phyloP scores from a whole-genome alignment of 2,329 filamentous ascomycete genomes.

The Neurospora sp. region DNA sequence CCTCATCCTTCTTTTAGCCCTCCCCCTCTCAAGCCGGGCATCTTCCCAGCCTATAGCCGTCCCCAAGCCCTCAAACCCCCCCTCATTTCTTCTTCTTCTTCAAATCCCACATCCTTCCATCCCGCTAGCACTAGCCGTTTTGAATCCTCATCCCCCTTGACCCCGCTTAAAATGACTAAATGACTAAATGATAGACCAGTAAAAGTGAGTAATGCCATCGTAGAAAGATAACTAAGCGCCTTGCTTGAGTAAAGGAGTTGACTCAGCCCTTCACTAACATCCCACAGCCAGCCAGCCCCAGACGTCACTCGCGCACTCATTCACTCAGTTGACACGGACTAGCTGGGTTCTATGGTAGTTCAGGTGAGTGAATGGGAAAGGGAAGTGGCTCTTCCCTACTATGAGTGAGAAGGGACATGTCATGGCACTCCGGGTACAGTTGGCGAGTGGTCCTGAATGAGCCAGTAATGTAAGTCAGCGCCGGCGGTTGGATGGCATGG shows the following conservation, averaged over 20 bases:
- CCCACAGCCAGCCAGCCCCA: background rate
- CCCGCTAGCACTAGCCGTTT: background rate
- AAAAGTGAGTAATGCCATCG: background rate
- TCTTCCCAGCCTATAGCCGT: background rate
- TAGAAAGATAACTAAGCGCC: background rate
- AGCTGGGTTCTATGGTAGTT: no score
- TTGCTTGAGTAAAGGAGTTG: background rate
- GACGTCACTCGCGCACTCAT: background rate
- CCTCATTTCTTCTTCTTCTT: background rate
- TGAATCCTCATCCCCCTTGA: background rate
- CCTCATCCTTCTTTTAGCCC: background rate
- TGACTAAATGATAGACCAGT: background rate
- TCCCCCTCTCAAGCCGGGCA: background rate
- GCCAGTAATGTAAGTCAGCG: background rate
- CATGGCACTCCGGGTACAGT: background rate
- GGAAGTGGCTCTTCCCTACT: background rate
- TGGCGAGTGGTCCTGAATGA: background rate
- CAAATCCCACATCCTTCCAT: background rate
- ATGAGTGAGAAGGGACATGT: background rate
- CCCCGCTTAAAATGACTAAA: background rate
- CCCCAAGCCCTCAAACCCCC: background rate
- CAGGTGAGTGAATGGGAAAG: background rate
- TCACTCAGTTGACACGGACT: no score
- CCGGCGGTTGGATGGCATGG: background rate
- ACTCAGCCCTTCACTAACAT: background rate